phyloP scores from a whole-genome alignment of 805 yeast genomes.

The Candida ulmi region DNA sequence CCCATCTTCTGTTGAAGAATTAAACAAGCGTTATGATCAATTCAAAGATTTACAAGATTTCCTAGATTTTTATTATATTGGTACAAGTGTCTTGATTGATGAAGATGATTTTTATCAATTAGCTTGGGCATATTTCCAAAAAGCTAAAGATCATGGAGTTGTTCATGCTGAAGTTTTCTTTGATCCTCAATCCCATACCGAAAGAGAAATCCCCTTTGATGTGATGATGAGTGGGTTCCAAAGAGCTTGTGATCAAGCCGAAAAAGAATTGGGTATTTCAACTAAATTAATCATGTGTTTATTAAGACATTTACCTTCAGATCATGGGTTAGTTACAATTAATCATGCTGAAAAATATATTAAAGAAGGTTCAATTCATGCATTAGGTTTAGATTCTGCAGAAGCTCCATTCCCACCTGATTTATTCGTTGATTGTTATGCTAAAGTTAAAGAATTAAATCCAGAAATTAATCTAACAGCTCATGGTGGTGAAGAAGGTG shows the following conservation, averaged over 20 bases:
- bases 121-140: constrained; percentile 67
- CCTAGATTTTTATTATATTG: constrained; percentile 72
- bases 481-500: constrained; percentile 90
- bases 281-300: constrained; percentile 78
- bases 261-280: constrained; percentile 52
- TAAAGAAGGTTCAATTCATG: constrained; percentile 56
- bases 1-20: constrained; percentile 53
- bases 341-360: constrained; percentile 46
- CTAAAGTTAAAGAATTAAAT: constrained; percentile 37
- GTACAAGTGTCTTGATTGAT: constrained; percentile 65
- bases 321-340: constrained; percentile 52
- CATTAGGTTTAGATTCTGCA: constrained; percentile 77
- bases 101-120: constrained; percentile 73
- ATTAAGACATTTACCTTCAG: constrained; percentile 66
- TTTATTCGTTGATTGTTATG: constrained; percentile 59
- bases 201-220: constrained; percentile 56
- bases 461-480: constrained; percentile 66
- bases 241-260: constrained; percentile 62
- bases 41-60: constrained; percentile 74
- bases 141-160: constrained; percentile 54
- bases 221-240: constrained; percentile 60
- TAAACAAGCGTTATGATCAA: constrained; percentile 51
- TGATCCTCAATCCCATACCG: constrained; percentile 82
- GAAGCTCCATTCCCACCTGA: constrained; percentile 77
- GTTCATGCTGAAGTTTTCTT: constrained; percentile 73